Conservation (phyloP, 2,329 filamentous ascomycete species). For the Aspergillus brunneoviolaceus region DNA sequence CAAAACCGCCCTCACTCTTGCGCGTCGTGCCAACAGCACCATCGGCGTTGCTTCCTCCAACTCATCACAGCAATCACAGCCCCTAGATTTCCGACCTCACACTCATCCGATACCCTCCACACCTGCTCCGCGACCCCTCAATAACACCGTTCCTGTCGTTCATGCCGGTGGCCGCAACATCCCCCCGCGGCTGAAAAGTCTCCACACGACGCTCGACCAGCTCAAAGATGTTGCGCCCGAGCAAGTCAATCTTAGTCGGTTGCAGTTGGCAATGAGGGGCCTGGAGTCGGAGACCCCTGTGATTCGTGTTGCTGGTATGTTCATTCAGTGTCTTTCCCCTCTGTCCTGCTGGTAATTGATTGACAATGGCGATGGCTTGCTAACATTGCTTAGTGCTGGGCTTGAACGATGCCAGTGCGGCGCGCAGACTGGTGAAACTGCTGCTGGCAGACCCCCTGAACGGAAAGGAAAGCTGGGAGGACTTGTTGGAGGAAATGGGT, state of each 20-base stretch:
- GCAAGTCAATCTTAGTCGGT: constrained; percentile 58
- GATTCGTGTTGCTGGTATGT: constrained; percentile 55
- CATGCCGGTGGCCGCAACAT: constrained; percentile 51
- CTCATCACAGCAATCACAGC: constrained; percentile 5
- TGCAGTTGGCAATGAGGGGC: constrained; percentile 60
- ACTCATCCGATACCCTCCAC: constrained; percentile 29
- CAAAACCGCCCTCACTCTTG: constrained; percentile 22
- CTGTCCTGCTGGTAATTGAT: background rate
- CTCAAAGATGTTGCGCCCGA: constrained; percentile 54
- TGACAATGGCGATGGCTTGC: background rate
- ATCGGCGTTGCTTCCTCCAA: constrained; percentile 12
- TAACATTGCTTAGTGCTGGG: constrained; percentile 46
- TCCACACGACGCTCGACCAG: constrained; percentile 55
- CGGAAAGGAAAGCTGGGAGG: constrained; percentile 65
- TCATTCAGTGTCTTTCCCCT: background rate
- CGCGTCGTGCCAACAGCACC: constrained; percentile 21
- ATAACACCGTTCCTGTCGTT: constrained; percentile 48
- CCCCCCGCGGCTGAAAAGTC: constrained; percentile 51
- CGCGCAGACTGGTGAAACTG: constrained; percentile 64
- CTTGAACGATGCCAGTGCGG: constrained; percentile 50
- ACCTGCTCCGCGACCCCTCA: background rate
- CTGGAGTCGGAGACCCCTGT: constrained; percentile 55
- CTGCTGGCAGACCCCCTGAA: constrained; percentile 69
- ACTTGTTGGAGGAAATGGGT: constrained; percentile 49
- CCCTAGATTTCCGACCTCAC: constrained; percentile 33